Percentiles rank a stretch among this genome's conserved stretches.
phyloP scores from a whole-genome alignment of 2,329 filamentous ascomycete genomes.

The Cercospora berteroae region DNA sequence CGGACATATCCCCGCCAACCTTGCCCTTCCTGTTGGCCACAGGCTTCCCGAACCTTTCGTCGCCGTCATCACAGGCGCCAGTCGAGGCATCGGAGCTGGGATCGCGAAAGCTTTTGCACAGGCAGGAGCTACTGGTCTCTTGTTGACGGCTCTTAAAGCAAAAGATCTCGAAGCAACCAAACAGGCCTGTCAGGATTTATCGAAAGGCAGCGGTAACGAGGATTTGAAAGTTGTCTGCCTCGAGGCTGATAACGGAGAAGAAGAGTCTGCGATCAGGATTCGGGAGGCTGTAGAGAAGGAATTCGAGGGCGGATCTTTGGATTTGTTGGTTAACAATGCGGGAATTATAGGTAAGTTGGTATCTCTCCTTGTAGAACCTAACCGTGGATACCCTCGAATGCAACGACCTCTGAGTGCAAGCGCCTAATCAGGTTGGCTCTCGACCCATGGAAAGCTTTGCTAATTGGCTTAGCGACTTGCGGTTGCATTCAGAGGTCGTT shows the following conservation, averaged over 20 bases:
- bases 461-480: too few species aligned
- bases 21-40: background rate
- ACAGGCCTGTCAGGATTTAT: constrained; percentile 18
- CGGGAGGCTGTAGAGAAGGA: background rate
- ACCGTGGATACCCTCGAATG: too few species aligned
- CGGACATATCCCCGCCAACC: constrained; percentile 7
- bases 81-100: constrained; percentile 35
- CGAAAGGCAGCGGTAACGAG: background rate
- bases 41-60: constrained; percentile 24
- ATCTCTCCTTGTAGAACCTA: too few species aligned
- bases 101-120: constrained; percentile 35
- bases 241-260: background rate
- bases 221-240: background rate
- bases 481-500: too few species aligned
- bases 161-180: constrained; percentile 27
- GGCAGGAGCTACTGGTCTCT: constrained; percentile 33
- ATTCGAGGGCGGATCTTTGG: constrained; percentile 8
- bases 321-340: constrained; percentile 21
- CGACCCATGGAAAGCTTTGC: too few species aligned
- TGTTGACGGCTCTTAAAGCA: constrained; percentile 32
- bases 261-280: background rate
- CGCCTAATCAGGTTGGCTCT: too few species aligned
- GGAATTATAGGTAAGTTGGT: constrained; percentile 10
- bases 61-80: constrained; percentile 38
- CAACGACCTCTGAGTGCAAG: too few species aligned